Evolutionary conservation across 2,329 filamentous ascomycete genomes (phyloP).

Genomic region (Fusarium lateritium): DNA sequence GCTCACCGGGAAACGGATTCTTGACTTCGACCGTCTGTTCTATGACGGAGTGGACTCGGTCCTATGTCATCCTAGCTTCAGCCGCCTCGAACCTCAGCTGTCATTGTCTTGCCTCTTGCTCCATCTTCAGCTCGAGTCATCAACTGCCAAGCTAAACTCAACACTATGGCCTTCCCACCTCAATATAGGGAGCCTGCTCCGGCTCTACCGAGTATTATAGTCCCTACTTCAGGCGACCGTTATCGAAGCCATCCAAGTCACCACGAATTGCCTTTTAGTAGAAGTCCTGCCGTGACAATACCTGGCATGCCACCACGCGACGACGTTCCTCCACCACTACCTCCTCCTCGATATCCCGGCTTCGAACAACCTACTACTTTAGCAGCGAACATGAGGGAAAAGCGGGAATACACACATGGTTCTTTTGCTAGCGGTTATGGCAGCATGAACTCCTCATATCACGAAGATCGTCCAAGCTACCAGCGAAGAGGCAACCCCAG

Average conservation of each 20-base stretch:
- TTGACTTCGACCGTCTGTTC: slow-evolving; percentile 33
- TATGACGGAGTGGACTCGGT: slow-evolving; percentile 47
- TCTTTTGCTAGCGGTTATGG: slow-evolving; percentile 58
- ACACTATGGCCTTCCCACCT: slow-evolving; percentile 57
- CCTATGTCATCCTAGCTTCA: slow-evolving; percentile 45
- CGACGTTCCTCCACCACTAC: slow-evolving; percentile 61
- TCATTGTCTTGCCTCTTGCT: slow-evolving; percentile 45
- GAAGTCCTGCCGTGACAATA: slow-evolving; percentile 60
- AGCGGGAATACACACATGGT: slow-evolving; percentile 50
- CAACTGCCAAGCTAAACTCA: slow-evolving; percentile 41
- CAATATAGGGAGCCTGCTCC: slow-evolving; percentile 55
- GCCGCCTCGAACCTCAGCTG: slow-evolving; percentile 46
- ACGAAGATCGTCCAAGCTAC: slow-evolving; percentile 55
- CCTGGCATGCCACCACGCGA: slow-evolving; percentile 55
- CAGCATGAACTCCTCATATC: slow-evolving; percentile 54
- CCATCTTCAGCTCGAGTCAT: slow-evolving; percentile 46
- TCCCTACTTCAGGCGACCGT: slow-evolving; percentile 49
- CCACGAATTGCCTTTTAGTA: slow-evolving; percentile 54
- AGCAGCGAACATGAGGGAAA: slow-evolving; percentile 51
- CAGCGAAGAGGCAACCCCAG: slow-evolving; percentile 51
- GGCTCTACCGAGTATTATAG: slow-evolving; percentile 57
- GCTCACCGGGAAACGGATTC: slow-evolving; percentile 21
- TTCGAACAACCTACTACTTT: slow-evolving; percentile 52
- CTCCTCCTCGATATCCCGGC: slow-evolving; percentile 60
- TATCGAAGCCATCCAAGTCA: slow-evolving; percentile 48